Evolutionary conservation across 352 stramenopile genomes (phyloP).

Genomic region (Stephanocyclus meneghinianus): DNA sequence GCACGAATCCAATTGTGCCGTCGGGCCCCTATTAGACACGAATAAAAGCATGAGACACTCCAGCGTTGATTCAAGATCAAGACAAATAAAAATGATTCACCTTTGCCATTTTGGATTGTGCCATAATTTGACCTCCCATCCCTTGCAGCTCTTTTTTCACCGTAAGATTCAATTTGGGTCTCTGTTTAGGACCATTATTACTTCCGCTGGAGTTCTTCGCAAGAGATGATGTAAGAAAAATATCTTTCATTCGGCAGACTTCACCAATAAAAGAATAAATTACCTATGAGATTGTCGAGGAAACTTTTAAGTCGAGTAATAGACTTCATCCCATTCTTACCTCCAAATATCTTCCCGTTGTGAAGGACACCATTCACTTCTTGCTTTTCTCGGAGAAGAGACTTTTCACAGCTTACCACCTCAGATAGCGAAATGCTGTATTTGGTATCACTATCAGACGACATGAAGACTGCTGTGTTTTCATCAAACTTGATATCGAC

Average conservation of each 20-base stretch:
- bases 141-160: constrained; percentile 70
- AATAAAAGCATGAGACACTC: not conserved
- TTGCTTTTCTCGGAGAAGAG: constrained; percentile 64
- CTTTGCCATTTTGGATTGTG: constrained; percentile 77
- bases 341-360: constrained; percentile 67
- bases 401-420: constrained; percentile 69
- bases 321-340: constrained; percentile 18
- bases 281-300: not conserved
- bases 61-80: not conserved
- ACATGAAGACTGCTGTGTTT: constrained; percentile 60
- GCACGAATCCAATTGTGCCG: constrained; percentile 67
- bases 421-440: constrained; percentile 66
- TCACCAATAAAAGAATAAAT: not conserved
- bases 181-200: constrained; percentile 62
- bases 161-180: constrained; percentile 75
- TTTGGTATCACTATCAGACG: constrained; percentile 48
- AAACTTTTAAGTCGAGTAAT: not conserved
- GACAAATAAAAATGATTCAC: not conserved
- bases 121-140: constrained; percentile 76
- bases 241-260: constrained; percentile 72
- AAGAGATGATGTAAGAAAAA: constrained; percentile 58
- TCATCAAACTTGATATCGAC: constrained; percentile 53
- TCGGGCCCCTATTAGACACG: constrained; percentile 52
- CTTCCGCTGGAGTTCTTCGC: constrained; percentile 22
- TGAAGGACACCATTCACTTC: constrained; percentile 73